A percentile compares a stretch with the other conserved stretches of the same genome.
phyloP scores from a whole-genome alignment of 208 protist species.

The Leptomonas pyrrhocoris region DNA sequence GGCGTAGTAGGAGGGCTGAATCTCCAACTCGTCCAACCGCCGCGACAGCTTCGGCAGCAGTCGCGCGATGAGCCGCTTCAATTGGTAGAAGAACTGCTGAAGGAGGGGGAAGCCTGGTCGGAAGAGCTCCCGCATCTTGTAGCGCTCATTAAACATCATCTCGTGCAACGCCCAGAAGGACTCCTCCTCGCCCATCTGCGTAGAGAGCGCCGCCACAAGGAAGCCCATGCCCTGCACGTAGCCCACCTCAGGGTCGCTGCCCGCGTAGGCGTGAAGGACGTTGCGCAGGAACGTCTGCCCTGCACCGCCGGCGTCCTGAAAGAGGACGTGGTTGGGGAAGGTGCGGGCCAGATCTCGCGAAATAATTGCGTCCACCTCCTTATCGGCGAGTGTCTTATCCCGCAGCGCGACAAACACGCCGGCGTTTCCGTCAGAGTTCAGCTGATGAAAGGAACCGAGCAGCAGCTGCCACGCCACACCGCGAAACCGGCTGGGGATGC shows the following conservation, averaged over 20 bases:
- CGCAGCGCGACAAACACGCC: constrained; percentile 77
- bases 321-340: constrained; percentile 91
- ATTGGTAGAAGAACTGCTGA: constrained; percentile 90
- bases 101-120: constrained; percentile 89
- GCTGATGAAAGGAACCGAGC: constrained; percentile 70
- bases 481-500: constrained; percentile 83
- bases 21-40: constrained; percentile 70
- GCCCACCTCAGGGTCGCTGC: constrained; percentile 89
- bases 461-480: constrained; percentile 90
- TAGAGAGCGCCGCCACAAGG: constrained; percentile 86
- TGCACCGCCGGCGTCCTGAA: constrained; percentile 78
- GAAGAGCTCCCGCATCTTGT: constrained; percentile 89
- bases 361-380: constrained; percentile 70
- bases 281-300: constrained; percentile 88
- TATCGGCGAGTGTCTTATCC: constrained; percentile 67
- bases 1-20: constrained; percentile 90
- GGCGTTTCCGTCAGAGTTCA: constrained; percentile 67
- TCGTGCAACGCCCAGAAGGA: constrained; percentile 91
- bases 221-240: constrained; percentile 96
- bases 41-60: constrained; percentile 79
- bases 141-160: constrained; percentile 87
- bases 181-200: constrained; percentile 92
- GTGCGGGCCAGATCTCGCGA: constrained; percentile 85
- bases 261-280: constrained; percentile 92
- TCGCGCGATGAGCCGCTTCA: constrained; percentile 76